Evolutionary conservation across 2,329 filamentous ascomycete genomes (phyloP).

Genomic region (Rugonectria rugulosa): DNA sequence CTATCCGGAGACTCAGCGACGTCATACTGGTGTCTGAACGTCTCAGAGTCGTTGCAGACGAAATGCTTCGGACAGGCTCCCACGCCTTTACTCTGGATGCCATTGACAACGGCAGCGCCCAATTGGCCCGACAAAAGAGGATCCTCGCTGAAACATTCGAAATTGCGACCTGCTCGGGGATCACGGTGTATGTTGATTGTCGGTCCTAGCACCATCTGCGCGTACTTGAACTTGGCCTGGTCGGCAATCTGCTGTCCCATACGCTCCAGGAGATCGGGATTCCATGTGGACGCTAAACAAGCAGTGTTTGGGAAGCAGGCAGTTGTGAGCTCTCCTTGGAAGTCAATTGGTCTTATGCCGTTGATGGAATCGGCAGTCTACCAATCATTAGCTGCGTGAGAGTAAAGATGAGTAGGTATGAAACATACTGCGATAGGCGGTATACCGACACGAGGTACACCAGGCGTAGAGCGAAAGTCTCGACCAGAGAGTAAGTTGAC

Average conservation of each 20-base stretch:
- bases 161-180: slow-evolving; percentile 25
- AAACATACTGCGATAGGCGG: not conserved
- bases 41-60: slow-evolving; percentile 29
- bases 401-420: too few relatives aligned
- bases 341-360: slow-evolving; percentile 21
- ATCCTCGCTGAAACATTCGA: slow-evolving; percentile 31
- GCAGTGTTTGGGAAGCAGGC: slow-evolving; percentile 19
- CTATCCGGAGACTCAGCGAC: slow-evolving; percentile 16
- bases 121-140: slow-evolving; percentile 25
- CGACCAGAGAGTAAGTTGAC: slow-evolving; percentile 6
- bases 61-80: slow-evolving; percentile 26
- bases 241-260: slow-evolving; percentile 9
- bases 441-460: not conserved
- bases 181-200: slow-evolving; percentile 28
- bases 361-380: slow-evolving; percentile 21
- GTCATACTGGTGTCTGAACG: slow-evolving; percentile 21
- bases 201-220: slow-evolving; percentile 23
- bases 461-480: slow-evolving; percentile 3
- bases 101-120: slow-evolving; percentile 26
- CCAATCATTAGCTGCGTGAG: too few relatives aligned
- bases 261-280: slow-evolving; percentile 10
- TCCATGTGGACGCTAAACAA: slow-evolving; percentile 23
- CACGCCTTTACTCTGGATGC: slow-evolving; percentile 16
- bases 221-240: slow-evolving; percentile 17
- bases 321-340: slow-evolving; percentile 16